Conservation (phyloP, 495 filamentous ascomycete genomes). For the Clavariopsis aquatica region DNA sequence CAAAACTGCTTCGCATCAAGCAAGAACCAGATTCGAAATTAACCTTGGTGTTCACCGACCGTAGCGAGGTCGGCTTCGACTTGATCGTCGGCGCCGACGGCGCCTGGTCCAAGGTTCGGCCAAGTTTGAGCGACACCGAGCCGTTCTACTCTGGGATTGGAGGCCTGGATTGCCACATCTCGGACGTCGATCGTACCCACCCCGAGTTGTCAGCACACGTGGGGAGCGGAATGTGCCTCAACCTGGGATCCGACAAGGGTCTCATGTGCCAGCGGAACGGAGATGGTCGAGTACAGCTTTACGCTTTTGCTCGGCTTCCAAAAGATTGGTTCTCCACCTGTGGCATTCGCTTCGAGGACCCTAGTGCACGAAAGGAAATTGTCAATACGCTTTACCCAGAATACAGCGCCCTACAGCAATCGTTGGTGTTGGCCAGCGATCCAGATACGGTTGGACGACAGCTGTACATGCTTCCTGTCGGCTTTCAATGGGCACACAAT, state of each 20-base stretch:
- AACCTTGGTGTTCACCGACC: not conserved
- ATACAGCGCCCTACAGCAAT: too few relatives aligned
- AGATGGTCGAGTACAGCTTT: slow-evolving; percentile 48
- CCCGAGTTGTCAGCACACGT: slow-evolving; percentile 14
- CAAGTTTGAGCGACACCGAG: slow-evolving; percentile 14
- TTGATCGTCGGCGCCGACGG: slow-evolving; percentile 37
- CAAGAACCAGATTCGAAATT: not conserved
- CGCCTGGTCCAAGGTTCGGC: slow-evolving; percentile 33
- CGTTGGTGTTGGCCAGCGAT: slow-evolving; percentile 34
- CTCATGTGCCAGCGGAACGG: slow-evolving; percentile 44
- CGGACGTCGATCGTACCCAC: slow-evolving; percentile 30
- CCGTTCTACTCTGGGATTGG: slow-evolving; percentile 30
- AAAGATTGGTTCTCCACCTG: slow-evolving; percentile 40
- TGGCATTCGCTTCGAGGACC: slow-evolving; percentile 40
- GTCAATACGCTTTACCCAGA: too few relatives aligned
- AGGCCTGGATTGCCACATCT: slow-evolving; percentile 37
- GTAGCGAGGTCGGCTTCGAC: slow-evolving; percentile 24
- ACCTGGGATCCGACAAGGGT: slow-evolving; percentile 38
- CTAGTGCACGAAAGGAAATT: slow-evolving; percentile 35
- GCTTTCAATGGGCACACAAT: slow-evolving; percentile 7
- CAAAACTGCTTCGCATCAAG: not conserved
- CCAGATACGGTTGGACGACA: slow-evolving; percentile 18
- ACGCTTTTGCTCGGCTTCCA: slow-evolving; percentile 43
- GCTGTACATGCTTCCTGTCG: slow-evolving; percentile 18
- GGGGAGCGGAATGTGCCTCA: slow-evolving; percentile 17